Conservation (phyloP, 1,139 yeast species). For the Geotrichum aggregatum region DNA sequence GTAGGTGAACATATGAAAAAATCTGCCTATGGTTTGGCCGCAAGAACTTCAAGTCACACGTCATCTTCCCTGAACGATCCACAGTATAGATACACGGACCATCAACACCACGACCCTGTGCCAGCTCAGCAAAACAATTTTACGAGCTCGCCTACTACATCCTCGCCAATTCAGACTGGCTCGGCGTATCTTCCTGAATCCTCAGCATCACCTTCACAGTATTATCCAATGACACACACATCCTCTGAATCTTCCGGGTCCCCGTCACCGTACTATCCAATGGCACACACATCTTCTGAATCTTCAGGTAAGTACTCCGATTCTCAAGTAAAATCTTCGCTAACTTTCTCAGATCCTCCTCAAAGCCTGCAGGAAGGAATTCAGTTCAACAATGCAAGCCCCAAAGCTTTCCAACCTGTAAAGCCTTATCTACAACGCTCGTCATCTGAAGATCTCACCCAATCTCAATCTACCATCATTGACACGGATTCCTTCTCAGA, state of each 20-base stretch:
- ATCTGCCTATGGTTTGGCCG: slow-evolving; percentile 7
- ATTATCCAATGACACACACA: slow-evolving; percentile 3
- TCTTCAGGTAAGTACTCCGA: slow-evolving; percentile 1
- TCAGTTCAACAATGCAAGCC: slow-evolving; percentile 14
- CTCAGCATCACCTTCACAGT: neutral
- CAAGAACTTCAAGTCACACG: slow-evolving; percentile 2
- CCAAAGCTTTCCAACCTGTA: slow-evolving; percentile 13
- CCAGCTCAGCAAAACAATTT: neutral
- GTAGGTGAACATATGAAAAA: slow-evolving; percentile 11
- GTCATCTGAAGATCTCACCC: slow-evolving; percentile 16
- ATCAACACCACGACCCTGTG: neutral
- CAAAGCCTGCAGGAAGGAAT: slow-evolving; percentile 22
- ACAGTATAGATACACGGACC: neutral
- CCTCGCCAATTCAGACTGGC: neutral
- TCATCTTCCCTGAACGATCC: neutral
- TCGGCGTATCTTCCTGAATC: neutral
- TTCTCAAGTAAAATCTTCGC: neutral
- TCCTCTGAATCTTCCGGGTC: neutral
- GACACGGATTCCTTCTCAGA: slow-evolving; percentile 22
- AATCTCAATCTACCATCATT: slow-evolving; percentile 22
- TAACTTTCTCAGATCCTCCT: neutral
- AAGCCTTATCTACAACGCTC: slow-evolving; percentile 16
- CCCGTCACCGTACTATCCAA: slow-evolving; percentile 4
- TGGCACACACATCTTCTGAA: neutral
- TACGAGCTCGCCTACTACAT: too few relatives aligned